phyloP scores from a whole-genome alignment of 2,329 filamentous ascomycete genomes.

The Aureobasidium melanogenum region DNA sequence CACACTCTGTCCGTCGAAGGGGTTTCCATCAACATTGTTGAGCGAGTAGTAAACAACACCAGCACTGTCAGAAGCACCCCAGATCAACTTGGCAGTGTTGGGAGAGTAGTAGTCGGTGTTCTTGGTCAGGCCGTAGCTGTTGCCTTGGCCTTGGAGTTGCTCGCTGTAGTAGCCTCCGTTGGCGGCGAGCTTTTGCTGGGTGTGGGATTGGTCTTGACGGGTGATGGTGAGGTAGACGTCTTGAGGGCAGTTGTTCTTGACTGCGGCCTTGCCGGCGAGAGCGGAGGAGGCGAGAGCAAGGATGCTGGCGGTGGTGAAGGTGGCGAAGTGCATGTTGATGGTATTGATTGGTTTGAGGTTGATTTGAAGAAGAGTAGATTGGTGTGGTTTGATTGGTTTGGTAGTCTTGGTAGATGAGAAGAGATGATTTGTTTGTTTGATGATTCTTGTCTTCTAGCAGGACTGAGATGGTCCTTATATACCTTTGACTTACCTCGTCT shows the following conservation, averaged over 20 bases:
- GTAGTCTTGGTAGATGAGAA: not conserved
- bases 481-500: not conserved
- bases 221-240: constrained; percentile 22
- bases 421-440: not conserved
- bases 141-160: constrained; percentile 21
- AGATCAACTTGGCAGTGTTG: constrained; percentile 21
- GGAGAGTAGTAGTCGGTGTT: constrained; percentile 19
- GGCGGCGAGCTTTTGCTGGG: constrained; percentile 15
- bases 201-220: constrained; percentile 16
- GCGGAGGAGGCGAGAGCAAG: constrained; percentile 15
- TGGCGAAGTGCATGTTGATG: constrained; percentile 18
- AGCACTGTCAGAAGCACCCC: constrained; percentile 18
- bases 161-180: constrained; percentile 18
- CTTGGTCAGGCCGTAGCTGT: constrained; percentile 24
- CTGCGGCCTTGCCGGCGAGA: constrained; percentile 14
- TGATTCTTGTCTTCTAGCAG: not conserved
- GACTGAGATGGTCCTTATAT: not conserved
- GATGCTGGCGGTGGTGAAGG: constrained; percentile 13
- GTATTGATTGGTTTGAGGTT: not conserved
- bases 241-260: constrained; percentile 23
- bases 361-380: not conserved
- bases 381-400: not conserved
- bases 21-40: constrained; percentile 20
- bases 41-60: constrained; percentile 23
- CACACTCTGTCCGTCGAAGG: constrained; percentile 18